These are phyloP conservation scores for Sphaerobolus stellatus DNA, from an alignment of 1,284 basidiomycete species.

Conservation along the genomic window DNA sequence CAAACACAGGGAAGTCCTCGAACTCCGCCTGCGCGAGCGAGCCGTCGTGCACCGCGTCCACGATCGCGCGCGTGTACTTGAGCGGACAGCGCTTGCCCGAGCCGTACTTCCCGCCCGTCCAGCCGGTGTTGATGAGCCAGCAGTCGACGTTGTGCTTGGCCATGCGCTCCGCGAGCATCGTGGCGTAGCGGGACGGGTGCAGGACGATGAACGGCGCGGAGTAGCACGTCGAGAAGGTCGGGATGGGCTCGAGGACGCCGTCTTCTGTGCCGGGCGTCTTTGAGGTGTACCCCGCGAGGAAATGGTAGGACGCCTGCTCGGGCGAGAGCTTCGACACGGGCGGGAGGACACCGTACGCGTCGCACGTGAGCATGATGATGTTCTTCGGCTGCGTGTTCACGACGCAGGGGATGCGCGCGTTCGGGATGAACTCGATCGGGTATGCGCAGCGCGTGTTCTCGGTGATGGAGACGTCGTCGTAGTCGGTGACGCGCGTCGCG, in stretches of 20 bases:
- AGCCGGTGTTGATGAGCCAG: slow-evolving; percentile 99
- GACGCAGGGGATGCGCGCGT: slow-evolving; percentile 90
- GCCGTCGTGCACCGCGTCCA: slow-evolving; percentile 96
- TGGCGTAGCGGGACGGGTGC: slow-evolving; percentile 92
- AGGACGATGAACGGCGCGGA: slow-evolving; percentile 98
- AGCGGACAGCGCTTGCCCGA: slow-evolving; percentile 90
- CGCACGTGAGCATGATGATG: slow-evolving; percentile 98
- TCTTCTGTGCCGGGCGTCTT: slow-evolving; percentile 98
- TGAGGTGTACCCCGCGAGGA: slow-evolving; percentile 95
- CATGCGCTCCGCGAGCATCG: slow-evolving; percentile 98
- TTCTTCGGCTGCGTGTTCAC: slow-evolving; percentile 86
- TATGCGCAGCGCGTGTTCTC: slow-evolving; percentile 99
- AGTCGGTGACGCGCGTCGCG: slow-evolving; percentile 83
- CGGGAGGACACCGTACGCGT: slow-evolving; percentile 97
- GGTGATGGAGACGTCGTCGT: slow-evolving; percentile 95
- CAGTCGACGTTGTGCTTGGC: slow-evolving; percentile 87
- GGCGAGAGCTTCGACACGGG: slow-evolving; percentile 92
- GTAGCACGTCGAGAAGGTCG: slow-evolving; percentile 99
- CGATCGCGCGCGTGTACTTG: slow-evolving; percentile 93
- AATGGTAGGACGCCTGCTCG: slow-evolving; percentile 97
- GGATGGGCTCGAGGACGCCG: slow-evolving; percentile 96
- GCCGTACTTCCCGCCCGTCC: slow-evolving; percentile 95
- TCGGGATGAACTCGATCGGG: slow-evolving; percentile 95
- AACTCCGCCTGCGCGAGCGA: slow-evolving; percentile 85
- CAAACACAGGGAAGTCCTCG: slow-evolving; percentile 81